Base-by-base conservation (phyloP, 2,329 filamentous ascomycete genomes). In the Exophiala sideris region DNA sequence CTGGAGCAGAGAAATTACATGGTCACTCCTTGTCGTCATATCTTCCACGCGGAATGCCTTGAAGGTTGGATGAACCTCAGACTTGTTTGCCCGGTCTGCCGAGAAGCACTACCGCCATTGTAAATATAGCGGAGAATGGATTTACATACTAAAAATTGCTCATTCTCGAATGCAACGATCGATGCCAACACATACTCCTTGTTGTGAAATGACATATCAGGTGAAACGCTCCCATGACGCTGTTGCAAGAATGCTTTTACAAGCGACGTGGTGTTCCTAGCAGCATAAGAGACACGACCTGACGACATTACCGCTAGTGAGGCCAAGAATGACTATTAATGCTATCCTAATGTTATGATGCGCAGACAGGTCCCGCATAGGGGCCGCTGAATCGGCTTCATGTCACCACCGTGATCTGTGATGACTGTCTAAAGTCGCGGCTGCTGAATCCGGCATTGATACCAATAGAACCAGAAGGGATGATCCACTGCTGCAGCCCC, bases 11-110 rank as follows among this genome's bases (percentile, higher is more conserved):
- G 91, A 46, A 79, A 82, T 63, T 97, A 97, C 73, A 99, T 99
- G 94, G 89, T 97, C 18, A 99, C 94, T 53, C 94, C 94, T 45
- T 99, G 94, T 71, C 79, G 91, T 51, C 94, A 99, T 73, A 91
- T 97, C 45, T 99, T 99, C 69, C 94, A 99, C 68, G 94, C 86
- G 52, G 77, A 80, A 32, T 99, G 94, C 71, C 74, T 99, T 62
- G 92, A 97, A 73, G 91, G 90, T 36, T 97, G 94, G 94, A 94
- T 99, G 88, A 82, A 89, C 67, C 91, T 95, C 69, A 77, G 92
- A 54, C 72, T 99, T 66, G 90, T 96, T 74, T 99, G 94, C 73
- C 94, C 94, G 1, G 96, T 96, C 62, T 97, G 94, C 72, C 81
- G 94, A 63, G 91, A 96, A 74, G 86, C 88, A 55, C 71, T 97